Percentiles rank a stretch among this genome's conserved stretches.
Conservation (phyloP, 2,329 filamentous ascomycete genomes). For the Mycosphaerella sp. region DNA sequence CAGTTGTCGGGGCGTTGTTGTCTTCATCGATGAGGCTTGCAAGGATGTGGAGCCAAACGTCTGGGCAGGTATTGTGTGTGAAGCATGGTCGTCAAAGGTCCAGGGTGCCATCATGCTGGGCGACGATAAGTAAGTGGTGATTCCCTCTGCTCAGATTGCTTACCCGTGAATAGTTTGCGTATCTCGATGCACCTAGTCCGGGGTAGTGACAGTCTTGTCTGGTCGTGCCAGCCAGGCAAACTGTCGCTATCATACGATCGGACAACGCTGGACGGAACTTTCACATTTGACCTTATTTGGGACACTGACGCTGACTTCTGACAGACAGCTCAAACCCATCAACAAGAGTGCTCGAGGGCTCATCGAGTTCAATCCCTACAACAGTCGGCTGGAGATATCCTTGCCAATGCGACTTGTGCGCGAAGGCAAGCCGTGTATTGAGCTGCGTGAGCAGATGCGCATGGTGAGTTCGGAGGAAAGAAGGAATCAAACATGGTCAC, state of each 20-base stretch:
- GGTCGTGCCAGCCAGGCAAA: too few relatives aligned
- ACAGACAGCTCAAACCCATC: conserved; percentile 18
- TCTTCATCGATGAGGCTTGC: conserved; percentile 20
- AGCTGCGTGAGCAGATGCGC: conserved; percentile 17
- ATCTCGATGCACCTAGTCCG: too few relatives aligned
- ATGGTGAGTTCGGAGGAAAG: background rate
- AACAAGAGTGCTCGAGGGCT: conserved; percentile 15
- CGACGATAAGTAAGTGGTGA: conserved; percentile 13
- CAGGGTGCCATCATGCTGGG: conserved; percentile 19
- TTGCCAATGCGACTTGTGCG: conserved; percentile 15
- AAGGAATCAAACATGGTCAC: too few relatives aligned
- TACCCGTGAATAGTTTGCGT: too few relatives aligned
- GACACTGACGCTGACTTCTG: background rate
- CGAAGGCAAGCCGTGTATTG: conserved; percentile 14
- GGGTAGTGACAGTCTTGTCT: too few relatives aligned
- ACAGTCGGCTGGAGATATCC: conserved; percentile 12
- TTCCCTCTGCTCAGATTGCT: too few relatives aligned
- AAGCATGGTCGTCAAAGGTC: conserved; percentile 15
- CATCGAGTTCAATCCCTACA: conserved; percentile 17
- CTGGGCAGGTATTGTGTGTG: conserved; percentile 17
- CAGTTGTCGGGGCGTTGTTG: conserved; percentile 10
- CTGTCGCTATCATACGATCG: too few relatives aligned
- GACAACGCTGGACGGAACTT: too few relatives aligned
- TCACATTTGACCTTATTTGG: background rate
- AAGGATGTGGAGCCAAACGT: conserved; percentile 20